These are phyloP conservation scores for Thraustochytrium striatum DNA, from an alignment of 352 stramenopile genomes.

Conservation along the genomic window DNA sequence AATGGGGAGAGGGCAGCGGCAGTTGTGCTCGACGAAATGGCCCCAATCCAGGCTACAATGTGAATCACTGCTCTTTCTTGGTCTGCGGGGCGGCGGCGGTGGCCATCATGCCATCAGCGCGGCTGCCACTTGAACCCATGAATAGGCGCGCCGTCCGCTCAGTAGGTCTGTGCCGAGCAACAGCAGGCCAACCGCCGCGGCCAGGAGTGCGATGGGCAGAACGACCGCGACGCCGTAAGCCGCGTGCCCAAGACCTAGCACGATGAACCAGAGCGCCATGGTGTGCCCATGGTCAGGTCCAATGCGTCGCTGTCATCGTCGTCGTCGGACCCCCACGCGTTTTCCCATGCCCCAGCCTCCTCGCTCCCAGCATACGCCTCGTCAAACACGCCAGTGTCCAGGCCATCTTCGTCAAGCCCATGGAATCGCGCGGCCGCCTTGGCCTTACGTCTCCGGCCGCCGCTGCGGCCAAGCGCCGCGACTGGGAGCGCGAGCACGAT, in stretches of 20 bases:
- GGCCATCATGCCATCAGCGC: background rate
- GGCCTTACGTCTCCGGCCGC: background rate
- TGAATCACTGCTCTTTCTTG: background rate
- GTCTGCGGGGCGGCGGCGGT: background rate
- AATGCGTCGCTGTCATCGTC: background rate
- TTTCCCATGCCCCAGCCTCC: background rate
- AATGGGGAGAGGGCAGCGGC: background rate
- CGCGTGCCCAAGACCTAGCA: background rate
- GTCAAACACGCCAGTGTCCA: background rate
- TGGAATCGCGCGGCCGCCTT: background rate
- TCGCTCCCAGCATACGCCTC: background rate
- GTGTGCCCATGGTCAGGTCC: background rate
- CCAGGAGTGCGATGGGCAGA: background rate
- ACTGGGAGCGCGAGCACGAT: background rate
- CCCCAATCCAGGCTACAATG: background rate
- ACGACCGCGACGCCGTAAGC: background rate
- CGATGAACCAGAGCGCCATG: background rate
- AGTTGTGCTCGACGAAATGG: background rate
- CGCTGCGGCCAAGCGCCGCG: background rate
- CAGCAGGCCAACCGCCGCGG: background rate
- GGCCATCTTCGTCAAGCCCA: background rate
- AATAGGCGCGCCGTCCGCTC: too few species aligned
- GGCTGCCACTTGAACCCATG: background rate
- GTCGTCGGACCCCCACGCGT: background rate
- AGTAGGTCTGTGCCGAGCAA: too few species aligned